Evolutionary conservation across 257 asterid species (phyloP).

Genomic region (Solanum corneliomulleri): DNA sequence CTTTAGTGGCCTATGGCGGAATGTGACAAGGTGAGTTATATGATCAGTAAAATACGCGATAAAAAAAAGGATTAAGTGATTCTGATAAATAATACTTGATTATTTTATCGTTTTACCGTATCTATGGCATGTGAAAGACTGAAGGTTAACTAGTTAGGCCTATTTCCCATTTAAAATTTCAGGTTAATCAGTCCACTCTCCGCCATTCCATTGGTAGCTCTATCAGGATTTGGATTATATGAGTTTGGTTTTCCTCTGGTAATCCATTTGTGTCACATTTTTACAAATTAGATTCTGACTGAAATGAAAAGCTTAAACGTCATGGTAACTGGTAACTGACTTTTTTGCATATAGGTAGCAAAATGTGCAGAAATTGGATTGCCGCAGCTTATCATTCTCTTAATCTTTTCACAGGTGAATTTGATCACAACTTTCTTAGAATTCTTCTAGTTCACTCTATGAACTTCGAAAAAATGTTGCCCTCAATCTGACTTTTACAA

Average conservation of each 20-base stretch:
- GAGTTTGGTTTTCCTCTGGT: conserved; percentile 94
- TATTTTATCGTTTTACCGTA: background rate
- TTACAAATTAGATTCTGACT: background rate
- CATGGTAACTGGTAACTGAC: background rate
- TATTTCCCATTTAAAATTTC: conserved; percentile 1
- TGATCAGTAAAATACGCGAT: background rate
- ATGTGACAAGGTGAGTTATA: conserved; percentile 46
- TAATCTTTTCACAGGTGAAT: conserved; percentile 79
- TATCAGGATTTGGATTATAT: conserved; percentile 82
- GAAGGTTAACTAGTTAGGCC: background rate
- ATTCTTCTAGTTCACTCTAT: background rate
- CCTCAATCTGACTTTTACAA: background rate
- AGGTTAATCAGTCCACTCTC: conserved; percentile 83
- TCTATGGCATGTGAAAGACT: background rate
- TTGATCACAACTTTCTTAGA: background rate
- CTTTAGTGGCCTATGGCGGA: conserved; percentile 92
- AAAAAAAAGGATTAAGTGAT: background rate
- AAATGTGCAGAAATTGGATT: conserved; percentile 86
- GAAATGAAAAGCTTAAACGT: background rate
- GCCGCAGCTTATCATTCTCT: conserved; percentile 65
- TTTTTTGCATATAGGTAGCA: conserved; percentile 41
- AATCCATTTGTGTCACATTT: conserved; percentile 2
- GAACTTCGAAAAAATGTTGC: background rate
- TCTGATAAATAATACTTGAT: background rate
- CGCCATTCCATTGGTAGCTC: conserved; percentile 70